Evolutionary conservation across 352 stramenopile genomes (phyloP).

Genomic region (Globisporangium apiculatum): DNA sequence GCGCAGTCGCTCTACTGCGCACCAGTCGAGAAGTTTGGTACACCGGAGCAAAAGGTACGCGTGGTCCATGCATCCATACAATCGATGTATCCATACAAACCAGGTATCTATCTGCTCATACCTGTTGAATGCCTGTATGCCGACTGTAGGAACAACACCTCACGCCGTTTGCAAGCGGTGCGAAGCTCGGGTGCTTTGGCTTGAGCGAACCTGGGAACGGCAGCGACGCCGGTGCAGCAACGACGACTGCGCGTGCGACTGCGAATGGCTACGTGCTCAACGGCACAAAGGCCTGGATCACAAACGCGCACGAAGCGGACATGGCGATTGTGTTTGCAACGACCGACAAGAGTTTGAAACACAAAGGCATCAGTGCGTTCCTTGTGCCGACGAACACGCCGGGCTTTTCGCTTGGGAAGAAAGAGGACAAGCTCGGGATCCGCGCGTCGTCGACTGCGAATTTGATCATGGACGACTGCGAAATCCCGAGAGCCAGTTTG

Average conservation of each 20-base stretch:
- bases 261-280: slow-evolving; percentile 93
- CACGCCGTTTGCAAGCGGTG: slow-evolving; percentile 85
- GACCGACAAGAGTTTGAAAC: slow-evolving; percentile 93
- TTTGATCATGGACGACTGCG: slow-evolving; percentile 93
- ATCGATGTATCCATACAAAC: slow-evolving; percentile 4
- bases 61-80: neutral
- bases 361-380: slow-evolving; percentile 97
- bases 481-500: slow-evolving; percentile 87
- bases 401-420: slow-evolving; percentile 94
- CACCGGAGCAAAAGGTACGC: slow-evolving; percentile 79
- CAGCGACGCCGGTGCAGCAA: slow-evolving; percentile 91
- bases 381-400: slow-evolving; percentile 89
- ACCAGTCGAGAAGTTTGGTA: slow-evolving; percentile 92
- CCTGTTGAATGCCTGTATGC: neutral
- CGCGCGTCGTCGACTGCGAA: slow-evolving; percentile 94
- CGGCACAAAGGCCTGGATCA: slow-evolving; percentile 97
- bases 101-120: slow-evolving; percentile 2
- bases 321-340: slow-evolving; percentile 96
- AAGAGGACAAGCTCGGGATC: slow-evolving; percentile 98
- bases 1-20: slow-evolving; percentile 93
- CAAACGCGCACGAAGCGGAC: slow-evolving; percentile 91
- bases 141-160: slow-evolving; percentile 60
- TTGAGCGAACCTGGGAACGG: slow-evolving; percentile 92
- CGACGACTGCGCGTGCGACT: slow-evolving; percentile 83
- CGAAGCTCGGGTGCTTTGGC: slow-evolving; percentile 94